Evolutionary conservation across 352 stramenopile species (phyloP), one percentile per base, ranked within the genome.

Genomic region (Globisporangium acanthophoron): DNA sequence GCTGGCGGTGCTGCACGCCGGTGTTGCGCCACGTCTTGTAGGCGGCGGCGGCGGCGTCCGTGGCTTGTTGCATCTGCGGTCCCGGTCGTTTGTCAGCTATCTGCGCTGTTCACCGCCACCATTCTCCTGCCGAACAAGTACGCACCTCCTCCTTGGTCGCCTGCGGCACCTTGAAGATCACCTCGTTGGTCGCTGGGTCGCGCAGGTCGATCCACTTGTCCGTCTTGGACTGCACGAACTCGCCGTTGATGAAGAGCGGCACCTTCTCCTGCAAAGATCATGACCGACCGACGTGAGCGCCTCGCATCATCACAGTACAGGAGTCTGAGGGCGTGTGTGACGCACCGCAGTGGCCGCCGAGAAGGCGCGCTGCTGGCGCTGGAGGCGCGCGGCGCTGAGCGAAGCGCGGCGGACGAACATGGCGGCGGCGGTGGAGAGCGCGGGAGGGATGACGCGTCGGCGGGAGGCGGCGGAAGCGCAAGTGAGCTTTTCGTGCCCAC

Each of bases 1-100:
- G 87, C 71, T 97, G 85, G 41, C 96, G 84, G 60, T 96, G 89
- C 74, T 98, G 92, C 41, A 98, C 78, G 37, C 96, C 89, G 45
- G 97, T 91, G 31, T 95, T 80, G 59, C 86, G 90, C 96, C 96
- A 99, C 24, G 78, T 85, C 59, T 88, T 86, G 77, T 97, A 98
- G 15, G 96, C 96, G 27, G 79, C 69, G 1, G 80, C 72, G 20
- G 88, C 85, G 9, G 78, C 70, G 20, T 81, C 70, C 0, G 96
- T 84, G 39, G 96, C 92, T 56, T 76, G 60, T 41, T 88, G 66
- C 71, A 99, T 94, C 79, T 97, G 31, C 12, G 1, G 5, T 4
- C 11, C 5, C 40, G n/a, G 1, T 27, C 24, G 24, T 27, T 27
- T 27, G 24, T 27, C 24, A 27, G 24, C 24, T 27, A 27, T 27